Percentiles rank a stretch among this genome's conserved stretches.
These are phyloP conservation scores for Neurospora discreta DNA, from an alignment of 495 filamentous ascomycete genomes.

Conservation along the genomic window DNA sequence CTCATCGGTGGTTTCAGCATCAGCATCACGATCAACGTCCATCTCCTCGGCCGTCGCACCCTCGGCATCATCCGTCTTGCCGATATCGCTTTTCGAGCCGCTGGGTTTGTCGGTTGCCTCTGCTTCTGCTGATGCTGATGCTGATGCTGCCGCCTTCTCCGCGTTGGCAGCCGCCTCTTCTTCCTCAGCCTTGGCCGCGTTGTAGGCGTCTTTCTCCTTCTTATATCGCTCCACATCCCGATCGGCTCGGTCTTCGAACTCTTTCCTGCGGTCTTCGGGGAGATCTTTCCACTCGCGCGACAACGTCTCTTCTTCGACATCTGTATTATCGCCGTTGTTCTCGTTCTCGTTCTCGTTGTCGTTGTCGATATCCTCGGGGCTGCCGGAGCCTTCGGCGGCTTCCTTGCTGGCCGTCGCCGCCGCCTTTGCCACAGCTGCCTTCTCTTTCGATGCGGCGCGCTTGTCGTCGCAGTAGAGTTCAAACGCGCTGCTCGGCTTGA, in stretches of 20 bases:
- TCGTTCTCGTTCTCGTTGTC: constrained; percentile 33
- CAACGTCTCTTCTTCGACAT: constrained; percentile 33
- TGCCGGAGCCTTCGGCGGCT: constrained; percentile 51
- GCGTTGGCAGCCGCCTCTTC: constrained; percentile 5
- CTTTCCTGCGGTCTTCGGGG: constrained; percentile 31
- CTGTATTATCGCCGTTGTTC: constrained; percentile 18
- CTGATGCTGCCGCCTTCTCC: constrained; percentile 8
- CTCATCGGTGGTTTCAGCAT: neutral
- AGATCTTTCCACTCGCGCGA: constrained; percentile 40
- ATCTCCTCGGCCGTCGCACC: constrained; percentile 1
- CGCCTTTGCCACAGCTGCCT: constrained; percentile 24
- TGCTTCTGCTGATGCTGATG: constrained; percentile 12
- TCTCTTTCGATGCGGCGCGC: constrained; percentile 25
- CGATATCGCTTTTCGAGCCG: constrained; percentile 18
- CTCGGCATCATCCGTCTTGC: constrained; percentile 6
- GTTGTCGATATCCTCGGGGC: constrained; percentile 56
- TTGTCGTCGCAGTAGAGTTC: constrained; percentile 41
- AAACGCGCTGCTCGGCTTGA: constrained; percentile 37
- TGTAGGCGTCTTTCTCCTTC: constrained; percentile 30
- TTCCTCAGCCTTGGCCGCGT: constrained; percentile 7
- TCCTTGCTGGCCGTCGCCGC: constrained; percentile 46
- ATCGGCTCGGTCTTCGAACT: constrained; percentile 32
- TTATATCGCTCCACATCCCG: constrained; percentile 29
- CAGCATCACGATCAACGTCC: neutral
- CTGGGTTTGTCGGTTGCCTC: constrained; percentile 2